Conservation (phyloP, 805 yeast species). For the Candida boidinii region DNA sequence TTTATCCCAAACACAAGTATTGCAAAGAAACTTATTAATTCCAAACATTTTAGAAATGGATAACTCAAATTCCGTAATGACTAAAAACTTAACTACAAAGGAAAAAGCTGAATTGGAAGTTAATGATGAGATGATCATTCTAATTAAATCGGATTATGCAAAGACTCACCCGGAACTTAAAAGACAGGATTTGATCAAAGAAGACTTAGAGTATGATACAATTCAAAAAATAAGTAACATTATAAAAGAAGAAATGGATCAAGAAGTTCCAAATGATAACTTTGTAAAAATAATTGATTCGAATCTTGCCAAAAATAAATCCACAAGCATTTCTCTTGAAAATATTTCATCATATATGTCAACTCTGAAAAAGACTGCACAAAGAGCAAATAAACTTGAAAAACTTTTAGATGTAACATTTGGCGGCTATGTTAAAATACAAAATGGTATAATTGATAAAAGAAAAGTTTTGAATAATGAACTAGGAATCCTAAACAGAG, state of each 20-base stretch:
- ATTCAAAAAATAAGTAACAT: too few species aligned
- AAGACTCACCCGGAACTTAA: constrained; percentile 14
- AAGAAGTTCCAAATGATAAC: too few species aligned
- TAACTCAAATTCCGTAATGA: neutral
- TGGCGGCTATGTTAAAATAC: constrained; percentile 24
- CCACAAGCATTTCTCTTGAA: too few species aligned
- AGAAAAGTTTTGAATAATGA: constrained; percentile 9
- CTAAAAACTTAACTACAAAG: neutral
- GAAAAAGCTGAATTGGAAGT: constrained; percentile 16
- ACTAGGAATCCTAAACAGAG: constrained; percentile 10
- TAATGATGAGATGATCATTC: constrained; percentile 23
- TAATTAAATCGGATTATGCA: constrained; percentile 35
- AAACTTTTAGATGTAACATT: constrained; percentile 15
- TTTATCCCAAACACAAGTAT: constrained; percentile 36
- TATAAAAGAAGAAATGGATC: constrained; percentile 16
- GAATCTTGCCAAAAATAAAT: neutral
- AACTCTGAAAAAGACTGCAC: constrained; percentile 2
- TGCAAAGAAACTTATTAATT: constrained; percentile 33
- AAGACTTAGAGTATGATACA: constrained; percentile 26
- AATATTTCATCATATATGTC: too few species aligned
- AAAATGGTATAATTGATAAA: constrained; percentile 10
- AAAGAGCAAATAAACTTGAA: constrained; percentile 19
- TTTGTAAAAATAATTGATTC: neutral
- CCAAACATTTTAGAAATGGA: neutral
- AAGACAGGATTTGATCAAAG: constrained; percentile 9